Conservation (phyloP, 257 asterid species). For the Nicotiana noctiflora region DNA sequence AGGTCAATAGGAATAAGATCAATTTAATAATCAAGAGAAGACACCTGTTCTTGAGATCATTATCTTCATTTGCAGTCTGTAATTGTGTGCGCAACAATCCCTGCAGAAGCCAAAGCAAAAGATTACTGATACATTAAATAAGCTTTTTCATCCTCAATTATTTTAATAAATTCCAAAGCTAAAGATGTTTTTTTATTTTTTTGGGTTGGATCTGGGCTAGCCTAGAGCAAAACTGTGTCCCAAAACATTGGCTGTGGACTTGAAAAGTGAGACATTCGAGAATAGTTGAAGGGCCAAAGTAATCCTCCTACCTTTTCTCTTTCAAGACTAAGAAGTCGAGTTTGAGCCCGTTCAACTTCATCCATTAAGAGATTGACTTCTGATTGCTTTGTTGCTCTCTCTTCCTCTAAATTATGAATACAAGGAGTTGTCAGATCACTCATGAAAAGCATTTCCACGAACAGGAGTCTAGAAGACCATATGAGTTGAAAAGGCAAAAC, state of each 20-base stretch:
- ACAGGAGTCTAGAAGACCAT: neutral
- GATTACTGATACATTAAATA: neutral
- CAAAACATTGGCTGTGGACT: neutral
- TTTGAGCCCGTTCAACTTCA: constrained; percentile 96
- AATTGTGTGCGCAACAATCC: constrained; percentile 82
- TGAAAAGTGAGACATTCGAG: neutral
- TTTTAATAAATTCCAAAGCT: neutral
- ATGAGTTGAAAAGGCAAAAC: neutral
- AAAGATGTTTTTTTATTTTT: neutral
- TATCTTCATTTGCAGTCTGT: constrained; percentile 75
- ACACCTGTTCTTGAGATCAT: constrained; percentile 77
- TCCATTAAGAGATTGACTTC: constrained; percentile 93
- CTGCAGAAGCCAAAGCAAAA: constrained; percentile 29
- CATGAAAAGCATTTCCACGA: neutral
- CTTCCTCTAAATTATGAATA: constrained; percentile 54
- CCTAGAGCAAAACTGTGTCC: neutral
- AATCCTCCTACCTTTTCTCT: constrained; percentile 73
- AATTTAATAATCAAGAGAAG: constrained; percentile 6
- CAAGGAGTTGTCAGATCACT: neutral
- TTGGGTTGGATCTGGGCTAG: neutral
- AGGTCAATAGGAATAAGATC: neutral
- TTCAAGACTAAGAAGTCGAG: constrained; percentile 90
- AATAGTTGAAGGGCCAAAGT: neutral
- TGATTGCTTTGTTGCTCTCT: constrained; percentile 82
- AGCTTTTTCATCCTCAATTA: neutral